These are phyloP conservation scores for Megacollybia platyphylla DNA, from an alignment of 1,284 basidiomycete species.

Conservation along the genomic window DNA sequence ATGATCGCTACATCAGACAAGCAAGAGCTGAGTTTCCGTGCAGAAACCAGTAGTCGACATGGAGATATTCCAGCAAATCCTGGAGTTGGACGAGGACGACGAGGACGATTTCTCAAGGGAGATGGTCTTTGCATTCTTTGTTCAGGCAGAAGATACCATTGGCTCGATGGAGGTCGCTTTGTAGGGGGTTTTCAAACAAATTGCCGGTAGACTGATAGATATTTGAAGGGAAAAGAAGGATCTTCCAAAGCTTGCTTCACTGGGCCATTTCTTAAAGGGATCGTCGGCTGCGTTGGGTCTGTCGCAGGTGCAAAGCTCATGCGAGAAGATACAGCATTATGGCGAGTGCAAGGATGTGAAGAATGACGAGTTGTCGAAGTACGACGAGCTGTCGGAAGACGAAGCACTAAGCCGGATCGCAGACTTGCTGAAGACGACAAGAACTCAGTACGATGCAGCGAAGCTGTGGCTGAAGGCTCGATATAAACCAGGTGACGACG, in stretches of 20 bases:
- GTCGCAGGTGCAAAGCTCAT: conserved; percentile 66
- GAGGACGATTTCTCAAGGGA: conserved; percentile 65
- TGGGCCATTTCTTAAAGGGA: conserved; percentile 92
- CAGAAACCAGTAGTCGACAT: conserved; percentile 41
- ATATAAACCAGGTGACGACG: conserved; percentile 9
- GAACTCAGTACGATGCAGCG: conserved; percentile 24
- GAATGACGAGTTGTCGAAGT: conserved; percentile 24
- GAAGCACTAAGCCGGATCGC: conserved; percentile 58
- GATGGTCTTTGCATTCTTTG: conserved; percentile 76
- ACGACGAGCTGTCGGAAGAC: conserved; percentile 12
- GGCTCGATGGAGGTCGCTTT: conserved; percentile 66
- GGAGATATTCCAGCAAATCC: conserved; percentile 74
- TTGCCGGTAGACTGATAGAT: not conserved
- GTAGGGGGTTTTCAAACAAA: conserved; percentile 35
- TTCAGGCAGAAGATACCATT: conserved; percentile 68
- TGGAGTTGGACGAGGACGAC: conserved; percentile 84
- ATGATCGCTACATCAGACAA: too few species aligned
- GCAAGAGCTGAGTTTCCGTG: too few species aligned
- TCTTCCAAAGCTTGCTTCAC: conserved; percentile 52
- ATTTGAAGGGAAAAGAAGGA: conserved; percentile 39
- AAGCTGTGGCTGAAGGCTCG: conserved; percentile 27
- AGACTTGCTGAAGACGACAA: conserved; percentile 19
- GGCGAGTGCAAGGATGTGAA: conserved; percentile 39
- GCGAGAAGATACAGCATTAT: conserved; percentile 85
- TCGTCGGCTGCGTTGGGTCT: conserved; percentile 88